Evolutionary conservation across 2,329 filamentous ascomycete genomes (phyloP).

Genomic region (Parascedosporium putredinis): DNA sequence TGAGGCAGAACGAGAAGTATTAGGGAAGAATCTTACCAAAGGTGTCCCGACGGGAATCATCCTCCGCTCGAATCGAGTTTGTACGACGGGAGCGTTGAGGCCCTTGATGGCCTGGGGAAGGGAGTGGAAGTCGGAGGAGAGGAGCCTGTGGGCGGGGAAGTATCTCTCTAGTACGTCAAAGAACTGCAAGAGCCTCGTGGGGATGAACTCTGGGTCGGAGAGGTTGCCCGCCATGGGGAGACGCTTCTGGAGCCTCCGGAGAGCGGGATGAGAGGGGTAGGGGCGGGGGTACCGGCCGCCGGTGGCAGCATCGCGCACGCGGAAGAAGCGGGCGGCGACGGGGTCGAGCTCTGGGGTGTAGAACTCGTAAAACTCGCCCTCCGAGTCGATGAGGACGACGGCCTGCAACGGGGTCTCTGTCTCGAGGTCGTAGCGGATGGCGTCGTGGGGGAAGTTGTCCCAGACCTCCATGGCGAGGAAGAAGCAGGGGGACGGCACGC

Average conservation of each 20-base stretch:
- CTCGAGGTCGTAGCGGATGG: conserved; percentile 59
- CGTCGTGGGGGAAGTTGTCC: conserved; percentile 95
- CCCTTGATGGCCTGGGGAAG: conserved; percentile 76
- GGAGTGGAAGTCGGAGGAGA: conserved; percentile 83
- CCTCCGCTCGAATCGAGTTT: conserved; percentile 78
- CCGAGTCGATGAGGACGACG: conserved; percentile 71
- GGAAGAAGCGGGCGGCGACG: conserved; percentile 69
- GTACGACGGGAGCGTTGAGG: conserved; percentile 87
- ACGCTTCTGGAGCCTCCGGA: conserved; percentile 51
- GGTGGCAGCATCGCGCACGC: conserved; percentile 71
- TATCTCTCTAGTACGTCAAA: conserved; percentile 81
- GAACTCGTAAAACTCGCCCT: conserved; percentile 92
- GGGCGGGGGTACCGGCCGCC: conserved; percentile 53
- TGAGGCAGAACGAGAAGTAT: conserved; percentile 19
- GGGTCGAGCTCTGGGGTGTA: conserved; percentile 75
- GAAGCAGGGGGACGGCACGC: conserved; percentile 88
- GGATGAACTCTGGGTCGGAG: conserved; percentile 81
- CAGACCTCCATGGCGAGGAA: conserved; percentile 97
- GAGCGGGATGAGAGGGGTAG: conserved; percentile 38
- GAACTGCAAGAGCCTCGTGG: conserved; percentile 91
- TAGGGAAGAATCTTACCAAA: conserved; percentile 44
- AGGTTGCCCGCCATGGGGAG: conserved; percentile 67
- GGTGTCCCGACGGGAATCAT: conserved; percentile 88
- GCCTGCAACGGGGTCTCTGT: conserved; percentile 82
- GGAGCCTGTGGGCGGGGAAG: conserved; percentile 80